These are phyloP conservation scores for Lepidium aucheri DNA, from an alignment of 345 rosid species.

Conservation along the genomic window DNA sequence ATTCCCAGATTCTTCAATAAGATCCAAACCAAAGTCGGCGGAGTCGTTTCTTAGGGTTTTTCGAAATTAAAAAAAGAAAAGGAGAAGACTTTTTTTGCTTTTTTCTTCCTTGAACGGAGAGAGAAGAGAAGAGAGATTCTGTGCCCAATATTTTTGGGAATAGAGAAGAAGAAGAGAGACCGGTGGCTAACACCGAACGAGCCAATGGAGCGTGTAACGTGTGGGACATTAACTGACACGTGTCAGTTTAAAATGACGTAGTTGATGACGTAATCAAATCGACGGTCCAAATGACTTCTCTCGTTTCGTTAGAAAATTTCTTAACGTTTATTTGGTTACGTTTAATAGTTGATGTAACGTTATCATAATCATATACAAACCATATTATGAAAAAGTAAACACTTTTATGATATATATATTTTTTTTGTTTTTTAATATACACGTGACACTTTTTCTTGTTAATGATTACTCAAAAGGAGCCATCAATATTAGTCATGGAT, in stretches of 20 bases:
- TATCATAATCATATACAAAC: background rate
- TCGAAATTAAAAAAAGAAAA: background rate
- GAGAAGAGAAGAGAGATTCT: slow-evolving; percentile 16
- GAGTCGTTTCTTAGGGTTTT: slow-evolving; percentile 42
- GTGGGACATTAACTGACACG: slow-evolving; percentile 24
- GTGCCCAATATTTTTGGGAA: slow-evolving; percentile 11
- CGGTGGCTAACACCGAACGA: slow-evolving; percentile 26
- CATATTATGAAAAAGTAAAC: no score
- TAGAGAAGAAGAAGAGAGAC: background rate
- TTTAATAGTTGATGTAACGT: background rate
- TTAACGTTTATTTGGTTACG: background rate
- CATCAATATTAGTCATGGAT: no score
- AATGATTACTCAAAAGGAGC: no score
- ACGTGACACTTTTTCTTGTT: no score
- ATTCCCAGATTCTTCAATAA: background rate
- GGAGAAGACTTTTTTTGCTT: slow-evolving; percentile 10
- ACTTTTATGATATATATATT: no score
- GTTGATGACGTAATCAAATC: slow-evolving; percentile 8
- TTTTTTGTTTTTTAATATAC: no score
- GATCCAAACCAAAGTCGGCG: slow-evolving; percentile 39
- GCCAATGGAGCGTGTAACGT: slow-evolving; percentile 24
- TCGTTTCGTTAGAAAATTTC: background rate
- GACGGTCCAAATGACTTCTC: background rate
- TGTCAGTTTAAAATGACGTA: slow-evolving; percentile 20
- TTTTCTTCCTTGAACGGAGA: slow-evolving; percentile 12